Conservation (phyloP, 176 grass and related monocot genomes). For the Stipa capillata region DNA sequence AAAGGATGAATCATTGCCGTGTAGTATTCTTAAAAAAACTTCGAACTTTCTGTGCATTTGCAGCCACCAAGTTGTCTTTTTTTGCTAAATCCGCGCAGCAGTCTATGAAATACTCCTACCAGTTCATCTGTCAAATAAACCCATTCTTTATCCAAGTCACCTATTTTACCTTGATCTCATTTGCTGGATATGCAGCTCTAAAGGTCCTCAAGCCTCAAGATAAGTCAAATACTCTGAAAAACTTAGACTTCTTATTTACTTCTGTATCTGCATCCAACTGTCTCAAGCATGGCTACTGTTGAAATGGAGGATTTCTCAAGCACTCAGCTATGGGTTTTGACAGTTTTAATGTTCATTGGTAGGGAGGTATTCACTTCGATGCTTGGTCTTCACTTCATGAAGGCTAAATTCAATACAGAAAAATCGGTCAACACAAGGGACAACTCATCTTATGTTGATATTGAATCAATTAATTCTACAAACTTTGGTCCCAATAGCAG, state of each 20-base stretch:
- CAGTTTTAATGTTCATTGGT: constrained; percentile 57
- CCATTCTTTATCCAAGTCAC: constrained; percentile 30
- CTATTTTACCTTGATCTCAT: constrained; percentile 50
- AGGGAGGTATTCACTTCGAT: constrained; percentile 73
- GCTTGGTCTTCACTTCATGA: constrained; percentile 43
- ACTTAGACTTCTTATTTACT: constrained; percentile 54
- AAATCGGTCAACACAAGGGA: constrained; percentile 8
- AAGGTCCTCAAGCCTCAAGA: constrained; percentile 43
- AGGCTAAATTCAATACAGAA: constrained; percentile 25
- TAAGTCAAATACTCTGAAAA: not conserved
- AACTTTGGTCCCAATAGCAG: not conserved
- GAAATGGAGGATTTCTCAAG: constrained; percentile 80
- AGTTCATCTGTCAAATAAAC: constrained; percentile 35
- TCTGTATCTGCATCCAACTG: constrained; percentile 62
- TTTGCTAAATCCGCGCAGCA: constrained; percentile 17
- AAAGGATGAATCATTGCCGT: constrained; percentile 14
- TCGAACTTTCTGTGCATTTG: constrained; percentile 11
- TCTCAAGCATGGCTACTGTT: constrained; percentile 70
- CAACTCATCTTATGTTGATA: constrained; percentile 17
- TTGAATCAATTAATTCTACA: constrained; percentile 18
- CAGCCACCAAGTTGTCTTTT: constrained; percentile 22
- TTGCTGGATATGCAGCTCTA: constrained; percentile 46
- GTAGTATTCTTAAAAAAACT: constrained; percentile 2
- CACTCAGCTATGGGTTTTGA: constrained; percentile 50
- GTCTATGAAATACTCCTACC: constrained; percentile 21